A percentile compares a stretch with the other conserved stretches of the same genome.
phyloP scores from a whole-genome alignment of 2,329 filamentous ascomycete species.

The Xylariaceae sp. region DNA sequence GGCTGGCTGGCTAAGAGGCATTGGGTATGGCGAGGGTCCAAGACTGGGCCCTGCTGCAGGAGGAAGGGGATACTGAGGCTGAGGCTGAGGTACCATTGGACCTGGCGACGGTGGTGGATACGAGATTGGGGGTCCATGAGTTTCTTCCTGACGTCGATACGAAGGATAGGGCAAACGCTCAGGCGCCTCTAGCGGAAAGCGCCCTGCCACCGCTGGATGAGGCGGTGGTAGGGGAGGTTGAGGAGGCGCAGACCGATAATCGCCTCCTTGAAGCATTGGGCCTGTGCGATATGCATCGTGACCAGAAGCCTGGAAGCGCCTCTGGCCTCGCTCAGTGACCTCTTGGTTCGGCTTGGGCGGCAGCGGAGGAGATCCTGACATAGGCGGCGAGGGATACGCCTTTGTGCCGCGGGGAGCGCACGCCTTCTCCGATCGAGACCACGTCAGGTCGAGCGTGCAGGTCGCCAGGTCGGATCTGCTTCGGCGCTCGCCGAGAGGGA shows the following conservation, averaged over 20 bases:
- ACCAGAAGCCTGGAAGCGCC: slow-evolving; percentile 41
- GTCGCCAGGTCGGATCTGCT: slow-evolving; percentile 52
- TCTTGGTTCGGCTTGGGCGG: slow-evolving; percentile 57
- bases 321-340: slow-evolving; percentile 52
- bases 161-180: slow-evolving; percentile 40
- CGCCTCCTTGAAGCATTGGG: slow-evolving; percentile 34
- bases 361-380: slow-evolving; percentile 65
- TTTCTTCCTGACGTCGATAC: slow-evolving; percentile 38
- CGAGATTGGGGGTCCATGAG: slow-evolving; percentile 29
- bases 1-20: slow-evolving; percentile 33
- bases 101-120: slow-evolving; percentile 34
- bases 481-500: slow-evolving; percentile 56
- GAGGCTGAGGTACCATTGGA: slow-evolving; percentile 31
- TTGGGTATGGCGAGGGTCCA: slow-evolving; percentile 26
- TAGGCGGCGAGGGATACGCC: slow-evolving; percentile 69
- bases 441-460: slow-evolving; percentile 53
- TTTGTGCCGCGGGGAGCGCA: slow-evolving; percentile 50
- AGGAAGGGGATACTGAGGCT: slow-evolving; percentile 34
- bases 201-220: slow-evolving; percentile 27
- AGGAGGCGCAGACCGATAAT: slow-evolving; percentile 32
- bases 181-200: slow-evolving; percentile 36
- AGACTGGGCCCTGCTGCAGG: slow-evolving; percentile 31
- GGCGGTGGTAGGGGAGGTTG: slow-evolving; percentile 26
- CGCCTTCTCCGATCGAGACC: slow-evolving; percentile 52
- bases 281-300: slow-evolving; percentile 50